Base-by-base conservation (phyloP, 345 rosid species). In the Rhizophora mangle region DNA sequence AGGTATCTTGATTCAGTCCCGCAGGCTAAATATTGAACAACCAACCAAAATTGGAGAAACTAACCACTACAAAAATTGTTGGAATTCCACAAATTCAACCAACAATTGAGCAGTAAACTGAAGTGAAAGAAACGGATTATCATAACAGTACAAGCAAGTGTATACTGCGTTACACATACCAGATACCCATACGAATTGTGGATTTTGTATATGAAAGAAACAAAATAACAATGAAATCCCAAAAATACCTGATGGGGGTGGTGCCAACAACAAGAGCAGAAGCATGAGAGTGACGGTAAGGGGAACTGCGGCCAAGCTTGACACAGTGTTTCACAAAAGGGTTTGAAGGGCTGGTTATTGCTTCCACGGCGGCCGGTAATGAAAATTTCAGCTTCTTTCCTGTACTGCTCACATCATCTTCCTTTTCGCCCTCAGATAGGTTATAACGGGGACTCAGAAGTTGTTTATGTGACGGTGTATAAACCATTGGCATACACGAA, bases 241-340 rank as follows among this genome's bases (percentile, higher is more conserved):
- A 68, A 68, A 60, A 31, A 31, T 70, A 93, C 97, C 93, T 88
- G 65, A 94, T 89, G 69, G 97, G 92, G 51, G 87, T 84, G 51
- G 88, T 62, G 55, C 99, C 97, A 64, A 94, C 87, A 75, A 94
- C 83, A 29, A 94, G 87, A 82, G 79, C 90, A 59, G 92, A 86
- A 67, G 80, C 79, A 80, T 91, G 92, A 46, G 86, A 72, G 79
- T 88, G 92, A 62, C 98, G 96, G 65, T 94, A 91, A 71, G 93
- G 83, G 46, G 98, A 83, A 85, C 82, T 87, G 51, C 78, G 88
- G 8, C 84, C 85, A 57, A 94, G 97, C 87, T 88, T 94, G 55
- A 88, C 81, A 72, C 98, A 94, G 83, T 91, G 97, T 77, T 88
- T 91, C 36, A 94, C 87, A 71, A 89, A 89, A 34, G 97, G 87